These are phyloP conservation scores for Lichtheimia ramosa DNA, from an alignment of 371 early-diverging fungal genomes.

Conservation along the genomic window DNA sequence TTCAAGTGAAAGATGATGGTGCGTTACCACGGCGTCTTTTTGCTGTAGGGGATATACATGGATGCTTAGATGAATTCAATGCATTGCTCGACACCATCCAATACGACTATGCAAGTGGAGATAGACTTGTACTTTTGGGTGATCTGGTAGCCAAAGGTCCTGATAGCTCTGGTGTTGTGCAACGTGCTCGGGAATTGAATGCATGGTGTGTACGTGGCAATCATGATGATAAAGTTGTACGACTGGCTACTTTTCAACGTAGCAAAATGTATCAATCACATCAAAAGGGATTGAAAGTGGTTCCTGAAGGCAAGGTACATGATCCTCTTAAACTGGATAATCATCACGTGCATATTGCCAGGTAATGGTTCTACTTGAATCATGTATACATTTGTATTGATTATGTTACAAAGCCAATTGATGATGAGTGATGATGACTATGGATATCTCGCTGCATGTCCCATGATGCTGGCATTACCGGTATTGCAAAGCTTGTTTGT, in stretches of 20 bases:
- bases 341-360: constrained; percentile 41
- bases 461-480: constrained; percentile 60
- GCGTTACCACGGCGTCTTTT: constrained; percentile 42
- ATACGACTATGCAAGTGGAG: constrained; percentile 34
- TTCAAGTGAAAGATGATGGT: constrained; percentile 13
- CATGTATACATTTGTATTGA: no score
- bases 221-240: constrained; percentile 72
- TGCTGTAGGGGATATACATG: constrained; percentile 79
- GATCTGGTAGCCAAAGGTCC: constrained; percentile 75
- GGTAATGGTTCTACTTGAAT: constrained; percentile 25
- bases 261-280: not conserved
- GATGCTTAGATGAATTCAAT: constrained; percentile 56
- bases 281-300: not conserved
- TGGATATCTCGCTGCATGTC: constrained; percentile 56
- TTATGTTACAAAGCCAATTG: not conserved
- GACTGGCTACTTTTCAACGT: constrained; percentile 51
- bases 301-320: constrained; percentile 38
- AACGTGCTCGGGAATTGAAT: constrained; percentile 48
- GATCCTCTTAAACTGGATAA: constrained; percentile 40
- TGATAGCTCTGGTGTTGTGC: constrained; percentile 60
- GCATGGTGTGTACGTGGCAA: constrained; percentile 74
- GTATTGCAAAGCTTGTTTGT: constrained; percentile 55
- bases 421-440: constrained; percentile 50
- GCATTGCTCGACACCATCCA: constrained; percentile 46
- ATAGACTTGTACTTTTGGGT: constrained; percentile 66